Evolutionary conservation across 2,329 filamentous ascomycete species (phyloP).

Genomic region (Cladosporium sp.): DNA sequence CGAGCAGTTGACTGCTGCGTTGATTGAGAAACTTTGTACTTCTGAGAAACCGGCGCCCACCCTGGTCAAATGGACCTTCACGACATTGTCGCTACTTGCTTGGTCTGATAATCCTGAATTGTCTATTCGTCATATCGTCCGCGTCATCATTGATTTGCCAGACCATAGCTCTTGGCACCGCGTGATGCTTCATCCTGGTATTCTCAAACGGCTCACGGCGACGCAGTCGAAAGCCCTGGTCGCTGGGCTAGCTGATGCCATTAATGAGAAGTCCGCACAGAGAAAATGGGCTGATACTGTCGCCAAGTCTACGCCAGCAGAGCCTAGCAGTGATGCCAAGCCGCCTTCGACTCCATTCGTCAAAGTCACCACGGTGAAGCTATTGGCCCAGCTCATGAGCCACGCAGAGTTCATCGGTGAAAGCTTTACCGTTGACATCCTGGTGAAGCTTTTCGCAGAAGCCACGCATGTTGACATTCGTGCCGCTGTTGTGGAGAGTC

Average conservation of each 20-base stretch:
- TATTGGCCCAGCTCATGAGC: constrained; percentile 37
- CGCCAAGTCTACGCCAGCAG: background rate
- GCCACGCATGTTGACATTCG: constrained; percentile 37
- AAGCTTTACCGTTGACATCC: constrained; percentile 26
- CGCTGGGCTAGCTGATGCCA: constrained; percentile 25
- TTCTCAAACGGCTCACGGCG: constrained; percentile 33
- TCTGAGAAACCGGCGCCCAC: background rate
- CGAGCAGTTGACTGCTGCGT: constrained; percentile 10
- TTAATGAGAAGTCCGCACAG: constrained; percentile 28
- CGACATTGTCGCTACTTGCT: constrained; percentile 12
- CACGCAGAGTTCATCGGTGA: constrained; percentile 32
- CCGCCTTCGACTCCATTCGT: constrained; percentile 20
- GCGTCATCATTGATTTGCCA: constrained; percentile 15
- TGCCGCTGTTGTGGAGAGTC: constrained; percentile 30
- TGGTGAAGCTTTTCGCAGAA: constrained; percentile 28
- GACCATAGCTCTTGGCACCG: constrained; percentile 43
- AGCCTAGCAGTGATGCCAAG: background rate
- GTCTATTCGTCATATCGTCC: background rate
- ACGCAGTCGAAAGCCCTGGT: constrained; percentile 29
- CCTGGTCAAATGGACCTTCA: constrained; percentile 6
- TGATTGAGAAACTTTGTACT: background rate
- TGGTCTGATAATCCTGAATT: constrained; percentile 4
- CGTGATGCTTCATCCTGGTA: constrained; percentile 27
- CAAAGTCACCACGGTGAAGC: constrained; percentile 42
- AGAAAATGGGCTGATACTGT: constrained; percentile 11